phyloP scores from a whole-genome alignment of 805 yeast species.

The Lachancea sp. region DNA sequence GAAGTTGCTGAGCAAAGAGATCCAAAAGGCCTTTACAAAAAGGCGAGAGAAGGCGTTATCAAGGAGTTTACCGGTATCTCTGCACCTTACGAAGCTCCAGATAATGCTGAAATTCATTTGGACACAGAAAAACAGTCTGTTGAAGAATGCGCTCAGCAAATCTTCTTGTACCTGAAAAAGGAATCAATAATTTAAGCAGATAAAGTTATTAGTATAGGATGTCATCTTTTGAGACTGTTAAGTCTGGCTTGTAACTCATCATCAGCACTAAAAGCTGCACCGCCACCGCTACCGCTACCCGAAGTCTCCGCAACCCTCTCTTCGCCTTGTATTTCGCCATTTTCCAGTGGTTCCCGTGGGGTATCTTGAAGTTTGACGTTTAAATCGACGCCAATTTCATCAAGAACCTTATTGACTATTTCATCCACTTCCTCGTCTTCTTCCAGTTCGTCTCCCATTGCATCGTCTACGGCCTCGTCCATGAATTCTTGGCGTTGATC shows the following conservation, averaged over 20 bases:
- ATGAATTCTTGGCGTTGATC: slow-evolving; percentile 98
- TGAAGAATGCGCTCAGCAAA: slow-evolving; percentile 73
- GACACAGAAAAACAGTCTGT: slow-evolving; percentile 63
- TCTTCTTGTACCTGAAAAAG: slow-evolving; percentile 58
- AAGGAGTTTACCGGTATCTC: slow-evolving; percentile 93
- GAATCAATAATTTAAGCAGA: slow-evolving; percentile 32
- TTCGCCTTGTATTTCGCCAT: slow-evolving; percentile 19
- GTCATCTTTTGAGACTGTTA: slow-evolving; percentile 62
- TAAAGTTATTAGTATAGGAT: not conserved
- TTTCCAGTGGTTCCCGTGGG: slow-evolving; percentile 34
- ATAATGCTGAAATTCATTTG: slow-evolving; percentile 72
- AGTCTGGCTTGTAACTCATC: slow-evolving; percentile 87
- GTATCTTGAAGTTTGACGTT: slow-evolving; percentile 41
- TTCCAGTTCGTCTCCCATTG: slow-evolving; percentile 85
- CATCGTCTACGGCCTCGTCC: slow-evolving; percentile 96
- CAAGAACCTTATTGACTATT: slow-evolving; percentile 83
- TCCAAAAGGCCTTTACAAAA: slow-evolving; percentile 94
- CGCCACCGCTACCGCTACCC: slow-evolving; percentile 33
- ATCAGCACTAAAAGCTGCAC: slow-evolving; percentile 42
- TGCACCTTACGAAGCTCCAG: slow-evolving; percentile 95
- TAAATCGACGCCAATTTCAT: slow-evolving; percentile 91
- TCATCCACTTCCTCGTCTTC: slow-evolving; percentile 90
- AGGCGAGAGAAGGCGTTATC: slow-evolving; percentile 91
- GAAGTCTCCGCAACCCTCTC: slow-evolving; percentile 50
- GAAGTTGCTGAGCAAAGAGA: slow-evolving; percentile 95